Base-by-base conservation (phyloP, 2,329 filamentous ascomycete species). In the Botrytis pseudocinerea region DNA sequence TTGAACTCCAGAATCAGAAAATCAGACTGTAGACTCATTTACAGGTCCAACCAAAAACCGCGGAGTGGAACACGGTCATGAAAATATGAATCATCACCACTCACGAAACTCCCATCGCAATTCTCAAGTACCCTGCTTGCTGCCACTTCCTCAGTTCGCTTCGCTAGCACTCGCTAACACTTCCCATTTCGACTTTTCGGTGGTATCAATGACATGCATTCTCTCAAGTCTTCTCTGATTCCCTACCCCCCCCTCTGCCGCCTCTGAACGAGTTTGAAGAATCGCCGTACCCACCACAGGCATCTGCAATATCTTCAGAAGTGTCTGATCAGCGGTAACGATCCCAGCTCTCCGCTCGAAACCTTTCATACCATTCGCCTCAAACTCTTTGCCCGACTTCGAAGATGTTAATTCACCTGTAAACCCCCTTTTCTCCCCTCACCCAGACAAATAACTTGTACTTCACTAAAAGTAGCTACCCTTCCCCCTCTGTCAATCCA, bases 41-140 rank as follows among this genome's bases (percentile, higher is more conserved):
- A 54, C 25, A 4, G 0, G 4, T 4, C 25, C 48, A n/a, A 54
- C 46, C 5, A 22, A 0, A 25, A 51, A 22, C 10, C 7, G 12
- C 46, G 4, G 25, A 2, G 10, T 22, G 4, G 4, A n/a, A 4
- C 1, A 51, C 4, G 35, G 35, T 6, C 22, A 51, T 25, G 4
- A 51, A 4, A 51, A 6, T 4, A 51, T 4, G 4, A 3, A 6
- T 51, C 5, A 54, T 54, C 48, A 54, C 5, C 48, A 16, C 12
- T 28, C 2, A 16, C 5, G 0, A 44, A 2, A 3, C 12, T 16
- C 25, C 12, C 5, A 54, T 1, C 1, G 25, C 1, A 25, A 28
- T 28, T 28, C 0, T n/a, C 48, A 48, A 48, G 22, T 22, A 4
- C 46, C 18, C 7, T 46, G 6, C 1, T 7, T 38, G 35, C 40